phyloP scores from a whole-genome alignment of 805 yeast species.

The Nakazawaea anatomiae region DNA sequence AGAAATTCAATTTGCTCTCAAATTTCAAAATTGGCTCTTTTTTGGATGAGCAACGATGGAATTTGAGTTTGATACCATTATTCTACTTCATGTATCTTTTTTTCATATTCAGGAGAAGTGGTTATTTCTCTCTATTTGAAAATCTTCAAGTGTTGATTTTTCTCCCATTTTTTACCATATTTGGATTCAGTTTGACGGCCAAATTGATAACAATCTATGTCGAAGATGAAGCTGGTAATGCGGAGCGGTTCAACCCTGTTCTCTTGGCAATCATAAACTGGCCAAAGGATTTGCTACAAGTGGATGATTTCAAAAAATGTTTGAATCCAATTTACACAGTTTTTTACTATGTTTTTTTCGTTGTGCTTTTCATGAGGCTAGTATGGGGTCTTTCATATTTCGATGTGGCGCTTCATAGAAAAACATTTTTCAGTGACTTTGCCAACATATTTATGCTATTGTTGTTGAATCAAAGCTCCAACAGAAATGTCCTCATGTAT shows the following conservation, averaged over 20 bases:
- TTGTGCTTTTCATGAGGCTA: conserved; percentile 26
- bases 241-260: conserved; percentile 18
- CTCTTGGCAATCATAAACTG: conserved; percentile 18
- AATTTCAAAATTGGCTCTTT: conserved; percentile 41
- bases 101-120: conserved; percentile 19
- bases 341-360: conserved; percentile 24
- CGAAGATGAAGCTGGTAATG: conserved; percentile 2
- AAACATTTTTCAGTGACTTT: conserved; percentile 28
- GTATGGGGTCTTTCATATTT: conserved; percentile 16
- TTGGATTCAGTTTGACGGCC: conserved; percentile 23
- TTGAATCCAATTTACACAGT: conserved; percentile 29
- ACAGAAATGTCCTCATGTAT: conserved; percentile 44
- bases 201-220: conserved; percentile 9
- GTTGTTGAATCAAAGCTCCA: conserved; percentile 44
- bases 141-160: conserved; percentile 30
- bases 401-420: background rate
- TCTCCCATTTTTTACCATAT: conserved; percentile 38
- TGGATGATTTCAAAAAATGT: conserved; percentile 21
- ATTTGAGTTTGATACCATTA: conserved; percentile 43
- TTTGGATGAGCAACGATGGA: conserved; percentile 27
- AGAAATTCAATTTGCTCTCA: conserved; percentile 54
- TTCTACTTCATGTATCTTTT: conserved; percentile 26
- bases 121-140: conserved; percentile 16
- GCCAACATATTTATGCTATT: conserved; percentile 31
- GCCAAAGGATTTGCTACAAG: conserved; percentile 25